Evolutionary conservation across 352 stramenopile species (phyloP), one percentile per base, ranked within the genome.

Genomic region (Phytophthora chlamydospora): DNA sequence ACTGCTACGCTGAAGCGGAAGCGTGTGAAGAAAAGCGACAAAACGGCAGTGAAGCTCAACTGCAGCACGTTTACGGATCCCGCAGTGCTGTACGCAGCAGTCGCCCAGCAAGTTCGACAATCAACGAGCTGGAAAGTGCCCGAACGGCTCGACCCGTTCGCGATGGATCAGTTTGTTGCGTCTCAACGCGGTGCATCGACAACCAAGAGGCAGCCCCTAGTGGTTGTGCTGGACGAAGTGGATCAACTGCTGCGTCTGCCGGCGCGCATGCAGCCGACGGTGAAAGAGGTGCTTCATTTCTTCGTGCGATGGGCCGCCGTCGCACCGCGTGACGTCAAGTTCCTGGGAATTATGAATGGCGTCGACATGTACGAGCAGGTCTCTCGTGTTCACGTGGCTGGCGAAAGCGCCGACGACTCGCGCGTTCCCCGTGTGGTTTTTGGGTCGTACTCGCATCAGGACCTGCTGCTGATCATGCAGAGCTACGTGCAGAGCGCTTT

Each of bases 271-370:
- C 72, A 86, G 49, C 51, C 59, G 17, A 69, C 54, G 9, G 75
- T 89, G n/a, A 73, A 85, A 39, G 60, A 79, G 16, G 34, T 91
- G 21, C 68, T 91, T 13, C 67, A 67, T 19, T 90, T 91, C 49
- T 66, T 89, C 17, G 68, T 88, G 31, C 72, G 66, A 7, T 91
- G 83, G 83, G 68, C 83, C 3, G 45, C 78, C 34, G 39, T 76
- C 16, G 66, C 74, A 5, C 45, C 76, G 2, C 52, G 66, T 12
- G 36, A 36, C 6, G 47, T 89, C 40, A 76, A 75, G 51, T 85
- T 91, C 39, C 39, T 91, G 43, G 78, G 77, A 12, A 85, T 91
- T 49, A 83, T 91, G 71, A 91, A 91, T 43, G 82, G 82, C 31
- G 58, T 90, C 46, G 83, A 91, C 58, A 88, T 91, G 83, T 85